Percentiles rank a stretch among this genome's conserved stretches.
Conservation (phyloP, 371 early-diverging fungal genomes). For the Mucor mucedo region DNA sequence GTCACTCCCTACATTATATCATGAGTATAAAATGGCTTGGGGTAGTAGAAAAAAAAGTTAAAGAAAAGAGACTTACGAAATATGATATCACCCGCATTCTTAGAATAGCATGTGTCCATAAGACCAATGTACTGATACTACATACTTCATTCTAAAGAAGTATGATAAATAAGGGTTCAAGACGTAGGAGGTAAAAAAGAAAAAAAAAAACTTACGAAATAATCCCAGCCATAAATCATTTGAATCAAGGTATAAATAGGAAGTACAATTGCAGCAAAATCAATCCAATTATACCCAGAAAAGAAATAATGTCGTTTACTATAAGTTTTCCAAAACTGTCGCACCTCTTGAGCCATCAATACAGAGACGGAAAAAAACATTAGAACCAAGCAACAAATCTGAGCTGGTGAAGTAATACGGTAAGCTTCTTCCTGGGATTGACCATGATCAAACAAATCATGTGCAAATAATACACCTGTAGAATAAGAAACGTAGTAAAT, state of each 20-base stretch:
- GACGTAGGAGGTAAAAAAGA: too few species aligned
- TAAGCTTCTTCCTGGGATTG: background rate
- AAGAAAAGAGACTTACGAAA: conserved; percentile 5
- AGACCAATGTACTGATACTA: conserved; percentile 1
- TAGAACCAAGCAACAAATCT: conserved; percentile 3
- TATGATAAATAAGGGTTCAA: too few species aligned
- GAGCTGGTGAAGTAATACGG: conserved; percentile 1
- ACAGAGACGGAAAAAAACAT: background rate
- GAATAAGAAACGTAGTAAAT: conserved; percentile 12
- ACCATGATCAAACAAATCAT: conserved; percentile 6
- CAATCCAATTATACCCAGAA: conserved; percentile 17
- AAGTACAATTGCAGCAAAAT: conserved; percentile 9
- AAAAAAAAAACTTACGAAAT: conserved; percentile 3
- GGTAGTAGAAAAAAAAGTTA: background rate
- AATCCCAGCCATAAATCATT: background rate
- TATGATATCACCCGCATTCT: conserved; percentile 8
- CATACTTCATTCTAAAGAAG: conserved; percentile 8
- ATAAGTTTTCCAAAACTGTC: background rate
- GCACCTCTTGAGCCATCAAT: conserved; percentile 1
- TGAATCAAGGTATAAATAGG: conserved; percentile 5
- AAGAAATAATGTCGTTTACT: conserved; percentile 4
- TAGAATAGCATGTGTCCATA: conserved; percentile 21
- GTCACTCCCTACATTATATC: conserved; percentile 4
- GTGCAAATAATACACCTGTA: conserved; percentile 9
- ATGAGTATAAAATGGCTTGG: too few species aligned